A percentile compares a stretch with the other conserved stretches of the same genome.
Evolutionary conservation across 768 basidiomycete genomes (phyloP).

Genomic region (Gymnopilus junonius): DNA sequence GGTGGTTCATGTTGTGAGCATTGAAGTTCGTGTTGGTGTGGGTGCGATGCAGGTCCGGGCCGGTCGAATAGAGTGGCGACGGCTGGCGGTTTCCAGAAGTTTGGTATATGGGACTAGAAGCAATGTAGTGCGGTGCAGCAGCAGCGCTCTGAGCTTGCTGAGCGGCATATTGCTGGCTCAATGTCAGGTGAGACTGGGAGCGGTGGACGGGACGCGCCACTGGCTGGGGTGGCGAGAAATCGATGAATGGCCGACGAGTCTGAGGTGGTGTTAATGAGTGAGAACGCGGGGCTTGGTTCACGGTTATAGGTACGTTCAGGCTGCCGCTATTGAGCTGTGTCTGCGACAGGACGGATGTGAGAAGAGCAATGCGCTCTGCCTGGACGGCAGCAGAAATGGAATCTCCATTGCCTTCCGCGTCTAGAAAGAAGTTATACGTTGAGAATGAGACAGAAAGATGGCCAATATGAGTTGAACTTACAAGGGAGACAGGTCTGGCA

Average conservation of each 20-base stretch:
- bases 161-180: constrained; percentile 45
- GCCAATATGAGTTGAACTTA: constrained; percentile 39
- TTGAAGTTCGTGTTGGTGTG: constrained; percentile 14
- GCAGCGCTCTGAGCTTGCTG: constrained; percentile 7
- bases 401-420: constrained; percentile 88
- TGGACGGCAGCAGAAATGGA: constrained; percentile 86
- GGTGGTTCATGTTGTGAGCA: constrained; percentile 11
- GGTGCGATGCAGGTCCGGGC: constrained; percentile 32
- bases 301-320: constrained; percentile 17
- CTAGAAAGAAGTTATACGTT: constrained; percentile 37
- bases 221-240: constrained; percentile 20
- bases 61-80: constrained; percentile 42
- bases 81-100: constrained; percentile 56
- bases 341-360: constrained; percentile 74
- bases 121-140: constrained; percentile 9
- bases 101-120: constrained; percentile 68
- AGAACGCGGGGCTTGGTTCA: constrained; percentile 36
- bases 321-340: constrained; percentile 39
- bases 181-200: constrained; percentile 55
- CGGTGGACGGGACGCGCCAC: constrained; percentile 45
- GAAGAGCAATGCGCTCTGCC: constrained; percentile 79
- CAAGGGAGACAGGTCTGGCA: constrained; percentile 90
- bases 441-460: constrained; percentile 1
- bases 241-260: constrained; percentile 42
- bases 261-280: constrained; percentile 54